Conservation (phyloP, 441 rosid genomes). For the Brassica hybrid region DNA sequence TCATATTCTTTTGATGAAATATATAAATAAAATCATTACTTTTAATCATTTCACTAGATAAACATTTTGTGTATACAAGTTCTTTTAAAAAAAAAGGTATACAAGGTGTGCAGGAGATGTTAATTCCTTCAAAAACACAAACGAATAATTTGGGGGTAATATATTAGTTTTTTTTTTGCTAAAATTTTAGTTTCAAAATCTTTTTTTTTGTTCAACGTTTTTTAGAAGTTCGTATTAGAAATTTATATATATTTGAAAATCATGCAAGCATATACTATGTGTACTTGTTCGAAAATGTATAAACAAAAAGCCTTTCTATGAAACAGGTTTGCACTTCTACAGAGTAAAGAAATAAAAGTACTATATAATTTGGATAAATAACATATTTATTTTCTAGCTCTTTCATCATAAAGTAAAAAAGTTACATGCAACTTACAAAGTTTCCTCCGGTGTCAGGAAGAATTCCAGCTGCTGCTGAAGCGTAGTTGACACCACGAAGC, state of each 20-base stretch:
- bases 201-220: not conserved
- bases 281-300: not conserved
- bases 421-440: constrained; percentile 62
- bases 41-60: not conserved
- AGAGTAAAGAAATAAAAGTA: not conserved
- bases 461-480: constrained; percentile 97
- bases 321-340: not conserved
- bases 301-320: not conserved
- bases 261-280: not conserved
- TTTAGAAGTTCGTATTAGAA: not conserved
- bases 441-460: constrained; percentile 88
- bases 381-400: not conserved
- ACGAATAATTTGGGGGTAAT: not conserved
- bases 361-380: not conserved
- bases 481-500: constrained; percentile 86
- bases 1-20: not conserved
- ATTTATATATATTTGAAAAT: not conserved
- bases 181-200: no score
- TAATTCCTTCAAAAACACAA: not conserved
- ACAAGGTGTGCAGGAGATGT: not conserved
- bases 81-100: not conserved
- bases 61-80: no score
- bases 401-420: not conserved
- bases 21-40: not conserved
- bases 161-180: no score